Percentiles rank a stretch among this genome's conserved stretches.
phyloP scores from a whole-genome alignment of 2,329 filamentous ascomycete species.

The Trichophyton schoenleinii region DNA sequence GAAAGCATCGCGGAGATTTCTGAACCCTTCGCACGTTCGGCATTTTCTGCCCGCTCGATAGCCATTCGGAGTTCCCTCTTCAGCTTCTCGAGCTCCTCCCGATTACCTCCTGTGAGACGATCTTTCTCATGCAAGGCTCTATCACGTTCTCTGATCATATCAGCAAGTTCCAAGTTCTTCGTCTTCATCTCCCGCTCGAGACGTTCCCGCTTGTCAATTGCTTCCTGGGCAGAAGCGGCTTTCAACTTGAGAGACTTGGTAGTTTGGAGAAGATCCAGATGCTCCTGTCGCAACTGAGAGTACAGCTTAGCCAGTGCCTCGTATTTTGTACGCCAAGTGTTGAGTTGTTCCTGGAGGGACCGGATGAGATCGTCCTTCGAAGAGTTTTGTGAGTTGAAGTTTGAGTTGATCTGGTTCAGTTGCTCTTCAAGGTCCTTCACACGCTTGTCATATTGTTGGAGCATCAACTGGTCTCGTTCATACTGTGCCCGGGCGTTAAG shows the following conservation, averaged over 20 bases:
- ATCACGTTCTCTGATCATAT: constrained; percentile 96
- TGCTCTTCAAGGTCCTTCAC: constrained; percentile 89
- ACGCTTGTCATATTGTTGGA: constrained; percentile 89
- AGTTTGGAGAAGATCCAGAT: constrained; percentile 86
- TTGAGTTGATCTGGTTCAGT: constrained; percentile 66
- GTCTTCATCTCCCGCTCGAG: constrained; percentile 96
- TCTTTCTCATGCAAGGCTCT: constrained; percentile 89
- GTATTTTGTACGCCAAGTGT: constrained; percentile 95
- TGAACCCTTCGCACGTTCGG: constrained; percentile 84
- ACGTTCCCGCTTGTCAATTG: constrained; percentile 87
- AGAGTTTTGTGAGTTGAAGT: constrained; percentile 68
- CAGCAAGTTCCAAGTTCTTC: constrained; percentile 95
- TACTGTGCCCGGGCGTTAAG: constrained; percentile 89
- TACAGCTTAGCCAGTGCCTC: constrained; percentile 94
- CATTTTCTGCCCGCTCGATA: constrained; percentile 78
- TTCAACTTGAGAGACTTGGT: constrained; percentile 95
- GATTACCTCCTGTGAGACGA: constrained; percentile 68
- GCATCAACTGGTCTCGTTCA: constrained; percentile 90
- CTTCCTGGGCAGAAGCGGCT: constrained; percentile 91
- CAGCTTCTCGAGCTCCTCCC: constrained; percentile 87
- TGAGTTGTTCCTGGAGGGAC: constrained; percentile 88
- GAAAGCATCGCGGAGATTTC: constrained; percentile 89
- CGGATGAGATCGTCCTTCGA: constrained; percentile 93
- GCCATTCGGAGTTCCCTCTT: constrained; percentile 89
- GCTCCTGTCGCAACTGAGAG: constrained; percentile 87